Evolutionary conservation across 2,329 filamentous ascomycete species (phyloP).

Genomic region (Colletotrichum aenigma): DNA sequence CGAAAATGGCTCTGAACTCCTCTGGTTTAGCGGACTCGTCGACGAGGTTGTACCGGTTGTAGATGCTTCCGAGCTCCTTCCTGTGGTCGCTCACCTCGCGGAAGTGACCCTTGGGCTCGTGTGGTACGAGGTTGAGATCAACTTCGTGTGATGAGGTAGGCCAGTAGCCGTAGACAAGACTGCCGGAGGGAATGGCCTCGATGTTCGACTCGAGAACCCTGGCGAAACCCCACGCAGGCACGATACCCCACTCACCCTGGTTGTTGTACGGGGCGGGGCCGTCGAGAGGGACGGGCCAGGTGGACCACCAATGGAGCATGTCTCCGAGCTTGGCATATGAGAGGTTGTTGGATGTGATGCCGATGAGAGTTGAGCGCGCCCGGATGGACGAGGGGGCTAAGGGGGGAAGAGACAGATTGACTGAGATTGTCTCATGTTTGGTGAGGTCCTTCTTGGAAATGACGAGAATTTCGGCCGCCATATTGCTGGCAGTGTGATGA

Average conservation of each 20-base stretch:
- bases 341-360: slow-evolving; percentile 38
- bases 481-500: background rate
- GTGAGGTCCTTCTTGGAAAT: slow-evolving; percentile 29
- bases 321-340: slow-evolving; percentile 34
- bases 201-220: slow-evolving; percentile 45
- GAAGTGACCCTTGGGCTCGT: slow-evolving; percentile 32
- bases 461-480: slow-evolving; percentile 27
- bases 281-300: slow-evolving; percentile 43
- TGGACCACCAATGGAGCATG: slow-evolving; percentile 41
- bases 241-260: slow-evolving; percentile 44
- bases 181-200: slow-evolving; percentile 32
- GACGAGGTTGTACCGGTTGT: slow-evolving; percentile 44
- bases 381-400: slow-evolving; percentile 32
- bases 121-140: slow-evolving; percentile 37
- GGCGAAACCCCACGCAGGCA: slow-evolving; percentile 53
- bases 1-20: slow-evolving; percentile 5
- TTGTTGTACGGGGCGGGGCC: slow-evolving; percentile 39
- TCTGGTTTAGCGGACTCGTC: background rate
- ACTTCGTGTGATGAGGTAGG: slow-evolving; percentile 41
- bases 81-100: slow-evolving; percentile 40
- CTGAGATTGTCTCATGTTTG: slow-evolving; percentile 22
- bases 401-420: background rate
- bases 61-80: slow-evolving; percentile 31
- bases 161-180: slow-evolving; percentile 46
- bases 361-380: slow-evolving; percentile 30